Conservation (phyloP, 768 basidiomycete species). For the Lactifluus volemus region DNA sequence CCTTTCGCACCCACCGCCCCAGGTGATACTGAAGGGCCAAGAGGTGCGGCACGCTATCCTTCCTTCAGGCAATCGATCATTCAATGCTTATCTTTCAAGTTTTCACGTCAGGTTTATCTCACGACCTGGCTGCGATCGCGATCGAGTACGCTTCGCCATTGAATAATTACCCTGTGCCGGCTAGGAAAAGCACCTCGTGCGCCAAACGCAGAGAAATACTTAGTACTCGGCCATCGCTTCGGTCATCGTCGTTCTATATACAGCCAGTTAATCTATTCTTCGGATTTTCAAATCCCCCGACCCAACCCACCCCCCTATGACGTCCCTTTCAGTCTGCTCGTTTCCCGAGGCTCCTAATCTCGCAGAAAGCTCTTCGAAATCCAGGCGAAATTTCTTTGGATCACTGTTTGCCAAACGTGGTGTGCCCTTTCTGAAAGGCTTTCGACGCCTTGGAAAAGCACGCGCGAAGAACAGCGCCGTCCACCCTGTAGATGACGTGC, state of each 20-base stretch:
- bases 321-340: slow-evolving; percentile 19
- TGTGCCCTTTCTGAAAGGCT: neutral
- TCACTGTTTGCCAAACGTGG: neutral
- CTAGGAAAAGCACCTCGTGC: neutral
- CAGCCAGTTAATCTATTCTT: neutral
- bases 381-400: slow-evolving; percentile 1
- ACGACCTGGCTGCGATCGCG: neutral
- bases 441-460: neutral
- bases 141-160: neutral
- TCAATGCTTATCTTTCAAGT: neutral
- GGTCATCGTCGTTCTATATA: neutral
- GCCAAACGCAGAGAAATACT: neutral
- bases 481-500: no score
- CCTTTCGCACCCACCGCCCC: neutral
- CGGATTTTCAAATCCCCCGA: neutral
- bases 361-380: neutral
- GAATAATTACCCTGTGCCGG: neutral
- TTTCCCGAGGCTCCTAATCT: slow-evolving; percentile 11
- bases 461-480: neutral
- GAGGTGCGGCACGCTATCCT: neutral
- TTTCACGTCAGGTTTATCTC: neutral
- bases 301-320: neutral
- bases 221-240: neutral
- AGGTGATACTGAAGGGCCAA: neutral
- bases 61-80: neutral